phyloP scores from a whole-genome alignment of 768 basidiomycete genomes.

The Macrolepiota fuliginosa region DNA sequence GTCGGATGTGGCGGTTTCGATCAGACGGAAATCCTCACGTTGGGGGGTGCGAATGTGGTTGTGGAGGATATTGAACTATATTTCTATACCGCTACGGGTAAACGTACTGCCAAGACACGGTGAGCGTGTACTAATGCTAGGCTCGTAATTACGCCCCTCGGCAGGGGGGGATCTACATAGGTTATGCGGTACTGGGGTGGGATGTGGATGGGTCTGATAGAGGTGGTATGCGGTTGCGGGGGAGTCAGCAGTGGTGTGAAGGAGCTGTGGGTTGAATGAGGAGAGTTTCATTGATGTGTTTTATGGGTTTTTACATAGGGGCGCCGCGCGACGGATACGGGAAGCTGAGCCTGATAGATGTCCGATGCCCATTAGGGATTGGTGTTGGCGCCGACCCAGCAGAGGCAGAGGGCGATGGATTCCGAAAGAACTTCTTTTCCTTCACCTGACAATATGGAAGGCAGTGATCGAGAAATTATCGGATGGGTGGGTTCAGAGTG shows the following conservation, averaged over 20 bases:
- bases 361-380: neutral
- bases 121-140: no score
- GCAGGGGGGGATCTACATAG: no score
- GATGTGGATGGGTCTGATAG: constrained; percentile 78
- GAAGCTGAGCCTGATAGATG: neutral
- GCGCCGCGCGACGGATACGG: constrained; percentile 27
- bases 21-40: constrained; percentile 72
- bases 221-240: constrained; percentile 82
- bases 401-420: no score
- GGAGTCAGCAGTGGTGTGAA: constrained; percentile 71
- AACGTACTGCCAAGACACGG: no score
- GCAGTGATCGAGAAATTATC: no score
- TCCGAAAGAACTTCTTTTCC: neutral
- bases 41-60: constrained; percentile 65
- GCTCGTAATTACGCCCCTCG: no score
- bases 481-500: no score
- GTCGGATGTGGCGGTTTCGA: constrained; percentile 79
- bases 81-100: no score
- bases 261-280: constrained; percentile 61
- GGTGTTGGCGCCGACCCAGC: no score
- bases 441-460: neutral
- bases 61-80: no score
- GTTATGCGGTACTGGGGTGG: constrained; percentile 77
- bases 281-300: constrained; percentile 67
- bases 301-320: constrained; percentile 82